Percentiles rank a stretch among this genome's conserved stretches.
phyloP scores from a whole-genome alignment of 257 asterid species.

The Fraxinus quadrangulata region DNA sequence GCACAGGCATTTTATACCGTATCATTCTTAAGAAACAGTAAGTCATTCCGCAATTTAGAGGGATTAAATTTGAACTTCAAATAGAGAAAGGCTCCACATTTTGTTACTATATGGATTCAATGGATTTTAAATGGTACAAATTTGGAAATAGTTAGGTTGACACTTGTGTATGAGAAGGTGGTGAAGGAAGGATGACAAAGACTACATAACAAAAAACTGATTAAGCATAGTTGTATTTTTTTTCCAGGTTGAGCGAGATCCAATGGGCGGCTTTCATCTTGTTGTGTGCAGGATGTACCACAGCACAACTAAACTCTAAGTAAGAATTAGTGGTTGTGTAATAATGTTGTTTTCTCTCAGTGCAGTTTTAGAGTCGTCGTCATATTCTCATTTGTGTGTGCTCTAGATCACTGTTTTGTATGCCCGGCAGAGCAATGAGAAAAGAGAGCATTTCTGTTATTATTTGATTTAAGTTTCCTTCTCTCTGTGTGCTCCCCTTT shows the following conservation, averaged over 20 bases:
- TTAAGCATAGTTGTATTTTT: slow-evolving; percentile 17
- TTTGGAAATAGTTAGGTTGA: slow-evolving; percentile 9
- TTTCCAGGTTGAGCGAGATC: slow-evolving; percentile 78
- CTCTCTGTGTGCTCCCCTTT: slow-evolving; percentile 21
- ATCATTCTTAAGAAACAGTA: slow-evolving; percentile 92
- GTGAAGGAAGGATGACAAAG: not conserved
- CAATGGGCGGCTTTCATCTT: slow-evolving; percentile 98
- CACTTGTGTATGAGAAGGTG: slow-evolving; percentile 28
- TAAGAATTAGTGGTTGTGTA: slow-evolving; percentile 42
- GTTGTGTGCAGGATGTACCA: slow-evolving; percentile 99
- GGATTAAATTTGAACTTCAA: slow-evolving; percentile 22
- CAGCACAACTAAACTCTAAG: slow-evolving; percentile 96
- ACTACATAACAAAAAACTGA: slow-evolving; percentile 17
- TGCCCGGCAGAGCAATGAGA: slow-evolving; percentile 5
- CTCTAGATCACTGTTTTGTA: slow-evolving; percentile 17
- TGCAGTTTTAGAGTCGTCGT: not conserved
- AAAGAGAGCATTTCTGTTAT: slow-evolving; percentile 14
- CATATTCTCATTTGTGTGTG: slow-evolving; percentile 8
- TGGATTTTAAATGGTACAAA: slow-evolving; percentile 11
- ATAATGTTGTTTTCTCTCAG: slow-evolving; percentile 21
- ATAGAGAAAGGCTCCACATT: slow-evolving; percentile 8
- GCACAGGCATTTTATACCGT: slow-evolving; percentile 90
- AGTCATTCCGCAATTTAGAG: slow-evolving; percentile 34
- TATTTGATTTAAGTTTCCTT: slow-evolving; percentile 11
- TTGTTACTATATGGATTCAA: slow-evolving; percentile 9